A percentile compares a stretch with the other conserved stretches of the same genome.
phyloP scores from a whole-genome alignment of 2,329 filamentous ascomycete species.

The Scedosporium aurantiacum region DNA sequence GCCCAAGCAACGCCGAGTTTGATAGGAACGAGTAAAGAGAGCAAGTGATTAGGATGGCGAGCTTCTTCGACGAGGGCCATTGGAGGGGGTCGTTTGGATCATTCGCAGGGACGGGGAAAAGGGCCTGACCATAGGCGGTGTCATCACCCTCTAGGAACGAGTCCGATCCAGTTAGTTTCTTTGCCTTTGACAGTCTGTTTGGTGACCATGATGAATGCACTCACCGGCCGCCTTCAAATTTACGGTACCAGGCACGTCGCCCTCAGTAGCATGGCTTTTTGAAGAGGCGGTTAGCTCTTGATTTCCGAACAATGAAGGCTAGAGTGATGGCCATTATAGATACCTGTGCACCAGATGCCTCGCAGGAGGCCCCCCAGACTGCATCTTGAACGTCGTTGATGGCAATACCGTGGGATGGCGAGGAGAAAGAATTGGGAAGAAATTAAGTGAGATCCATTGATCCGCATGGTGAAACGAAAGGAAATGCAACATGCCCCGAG shows the following conservation, averaged over 20 bases:
- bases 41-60: conserved; percentile 36
- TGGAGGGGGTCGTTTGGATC: conserved; percentile 51
- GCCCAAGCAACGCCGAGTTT: conserved; percentile 35
- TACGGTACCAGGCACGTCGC: conserved; percentile 44
- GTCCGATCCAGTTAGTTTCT: too few species aligned
- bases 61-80: conserved; percentile 46
- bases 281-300: background rate
- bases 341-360: conserved; percentile 3
- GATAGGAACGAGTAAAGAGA: conserved; percentile 16
- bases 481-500: too few species aligned
- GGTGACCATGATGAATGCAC: conserved; percentile 2
- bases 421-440: background rate
- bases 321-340: background rate
- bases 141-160: conserved; percentile 41
- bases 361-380: background rate
- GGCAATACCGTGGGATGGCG: background rate
- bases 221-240: conserved; percentile 29
- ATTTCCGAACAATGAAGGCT: background rate
- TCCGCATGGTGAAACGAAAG: too few species aligned
- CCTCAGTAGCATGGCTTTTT: conserved; percentile 42
- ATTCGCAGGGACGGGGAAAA: conserved; percentile 49
- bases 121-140: conserved; percentile 46
- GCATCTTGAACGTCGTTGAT: background rate
- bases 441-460: too few species aligned
- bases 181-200: background rate